phyloP scores from a whole-genome alignment of 805 yeast genomes.

The Candida taoyuanica region DNA sequence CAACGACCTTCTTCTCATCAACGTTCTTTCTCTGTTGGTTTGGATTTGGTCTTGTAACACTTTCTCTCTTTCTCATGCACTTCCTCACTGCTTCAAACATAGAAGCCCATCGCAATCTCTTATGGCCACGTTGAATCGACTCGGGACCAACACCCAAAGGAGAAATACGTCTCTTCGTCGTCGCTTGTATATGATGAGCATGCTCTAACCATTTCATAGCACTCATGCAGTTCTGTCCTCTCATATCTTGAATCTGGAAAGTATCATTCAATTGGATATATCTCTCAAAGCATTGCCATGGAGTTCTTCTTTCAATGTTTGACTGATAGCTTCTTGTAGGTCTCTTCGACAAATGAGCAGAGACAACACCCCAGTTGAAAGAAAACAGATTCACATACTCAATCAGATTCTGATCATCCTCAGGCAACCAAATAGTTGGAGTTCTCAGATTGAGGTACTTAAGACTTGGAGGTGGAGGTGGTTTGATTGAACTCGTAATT shows the following conservation, averaged over 20 bases:
- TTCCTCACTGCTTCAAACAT: conserved; percentile 95
- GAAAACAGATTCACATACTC: conserved; percentile 80
- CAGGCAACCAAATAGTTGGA: conserved; percentile 95
- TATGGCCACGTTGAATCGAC: conserved; percentile 89
- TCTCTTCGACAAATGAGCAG: conserved; percentile 68
- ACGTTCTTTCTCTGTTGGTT: conserved; percentile 36
- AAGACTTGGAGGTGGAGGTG: conserved; percentile 88
- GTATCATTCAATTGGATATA: conserved; percentile 89
- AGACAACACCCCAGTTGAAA: conserved; percentile 90
- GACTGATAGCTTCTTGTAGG: conserved; percentile 72
- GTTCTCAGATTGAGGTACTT: conserved; percentile 76
- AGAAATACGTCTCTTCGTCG: conserved; percentile 81
- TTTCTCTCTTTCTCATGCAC: conserved; percentile 84
- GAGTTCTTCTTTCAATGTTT: conserved; percentile 90
- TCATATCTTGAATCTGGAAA: conserved; percentile 81
- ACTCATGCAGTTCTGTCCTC: conserved; percentile 75
- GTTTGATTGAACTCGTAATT: conserved; percentile 57
- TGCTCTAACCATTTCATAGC: conserved; percentile 93
- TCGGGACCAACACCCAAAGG: conserved; percentile 94
- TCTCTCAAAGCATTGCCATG: conserved; percentile 98
- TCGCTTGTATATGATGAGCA: conserved; percentile 82
- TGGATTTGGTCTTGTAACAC: conserved; percentile 55
- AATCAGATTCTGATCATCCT: conserved; percentile 78
- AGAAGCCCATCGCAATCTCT: conserved; percentile 90
- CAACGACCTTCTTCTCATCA: conserved; percentile 42